Evolutionary conservation across 2,329 filamentous ascomycete species (phyloP).

Genomic region (Colletotrichum sp.): DNA sequence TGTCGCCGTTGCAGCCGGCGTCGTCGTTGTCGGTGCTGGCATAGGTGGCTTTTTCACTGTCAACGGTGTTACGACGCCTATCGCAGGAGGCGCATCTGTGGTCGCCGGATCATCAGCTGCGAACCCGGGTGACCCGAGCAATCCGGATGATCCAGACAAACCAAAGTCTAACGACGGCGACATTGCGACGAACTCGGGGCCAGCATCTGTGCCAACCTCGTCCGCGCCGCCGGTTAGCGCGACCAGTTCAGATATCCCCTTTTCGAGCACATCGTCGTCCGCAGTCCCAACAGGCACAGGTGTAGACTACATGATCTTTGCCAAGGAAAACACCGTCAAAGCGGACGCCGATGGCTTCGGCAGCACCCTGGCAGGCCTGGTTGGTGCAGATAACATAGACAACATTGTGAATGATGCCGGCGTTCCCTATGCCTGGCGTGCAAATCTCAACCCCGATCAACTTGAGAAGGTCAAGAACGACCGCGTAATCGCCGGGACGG

Average conservation of each 20-base stretch:
- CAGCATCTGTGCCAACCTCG: background rate
- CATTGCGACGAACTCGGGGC: background rate
- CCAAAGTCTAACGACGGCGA: background rate
- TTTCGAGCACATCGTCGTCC: background rate
- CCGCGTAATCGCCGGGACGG: background rate
- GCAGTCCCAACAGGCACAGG: background rate
- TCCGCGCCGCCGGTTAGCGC: background rate
- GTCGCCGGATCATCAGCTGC: background rate
- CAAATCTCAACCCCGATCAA: background rate
- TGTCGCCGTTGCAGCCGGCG: background rate
- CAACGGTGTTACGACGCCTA: background rate
- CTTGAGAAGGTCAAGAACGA: background rate
- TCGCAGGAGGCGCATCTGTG: background rate
- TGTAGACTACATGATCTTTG: background rate
- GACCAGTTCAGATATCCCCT: background rate
- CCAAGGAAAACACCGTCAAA: background rate
- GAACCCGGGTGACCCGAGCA: background rate
- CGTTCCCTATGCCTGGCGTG: background rate
- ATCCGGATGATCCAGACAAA: background rate
- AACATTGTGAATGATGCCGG: background rate
- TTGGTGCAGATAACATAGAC: background rate
- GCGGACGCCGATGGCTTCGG: background rate
- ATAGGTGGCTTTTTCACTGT: background rate
- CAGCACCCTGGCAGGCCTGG: background rate
- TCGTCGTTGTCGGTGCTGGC: background rate